Evolutionary conservation across 306 rosid species (phyloP).

Genomic region (Heteromeles arbutifolia): DNA sequence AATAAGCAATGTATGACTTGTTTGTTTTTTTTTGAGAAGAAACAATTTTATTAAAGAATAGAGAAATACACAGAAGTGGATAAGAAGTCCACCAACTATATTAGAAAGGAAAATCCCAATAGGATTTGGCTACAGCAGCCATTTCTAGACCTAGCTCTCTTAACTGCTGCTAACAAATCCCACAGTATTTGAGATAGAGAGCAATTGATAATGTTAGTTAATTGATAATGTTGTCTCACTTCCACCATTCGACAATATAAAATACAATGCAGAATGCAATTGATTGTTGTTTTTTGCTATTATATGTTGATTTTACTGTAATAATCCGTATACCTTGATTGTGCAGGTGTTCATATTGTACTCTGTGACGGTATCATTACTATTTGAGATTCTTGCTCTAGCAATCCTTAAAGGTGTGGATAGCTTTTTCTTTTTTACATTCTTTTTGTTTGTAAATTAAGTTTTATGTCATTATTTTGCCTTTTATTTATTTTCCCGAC

Average conservation of each 20-base stretch:
- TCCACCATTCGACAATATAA: not conserved
- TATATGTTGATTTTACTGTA: not conserved
- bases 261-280: not conserved
- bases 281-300: not conserved
- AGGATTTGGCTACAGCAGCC: no score
- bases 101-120: no score
- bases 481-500: not conserved
- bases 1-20: not conserved
- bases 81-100: no score
- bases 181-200: no score
- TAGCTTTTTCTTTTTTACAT: slow-evolving; percentile 12
- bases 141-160: no score
- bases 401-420: slow-evolving; percentile 65
- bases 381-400: slow-evolving; percentile 62
- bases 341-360: slow-evolving; percentile 82
- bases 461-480: slow-evolving; percentile 17
- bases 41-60: no score
- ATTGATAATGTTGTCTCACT: not conserved
- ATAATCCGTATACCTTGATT: slow-evolving; percentile 1
- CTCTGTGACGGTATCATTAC: slow-evolving; percentile 52
- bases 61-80: no score
- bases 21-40: no score
- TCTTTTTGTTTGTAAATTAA: not conserved
- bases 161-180: no score
- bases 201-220: no score